Evolutionary conservation across 129 eudicot genomes (phyloP), one percentile per base, ranked within the genome.

Genomic region (Chrysanthemum makinoi): DNA sequence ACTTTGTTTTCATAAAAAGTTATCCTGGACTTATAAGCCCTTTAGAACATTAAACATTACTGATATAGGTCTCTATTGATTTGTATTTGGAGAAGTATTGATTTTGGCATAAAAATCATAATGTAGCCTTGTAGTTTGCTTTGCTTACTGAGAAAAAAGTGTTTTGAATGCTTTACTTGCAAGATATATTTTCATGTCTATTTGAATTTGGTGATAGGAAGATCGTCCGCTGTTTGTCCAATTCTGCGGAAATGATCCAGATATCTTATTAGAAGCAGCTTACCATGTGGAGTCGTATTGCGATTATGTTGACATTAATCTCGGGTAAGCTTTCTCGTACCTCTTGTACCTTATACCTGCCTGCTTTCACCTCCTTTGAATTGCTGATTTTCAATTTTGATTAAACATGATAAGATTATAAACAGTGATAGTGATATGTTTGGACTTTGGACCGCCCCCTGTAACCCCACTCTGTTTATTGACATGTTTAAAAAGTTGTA

Each of bases 201-300:
- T 13, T 30, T 47, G 53, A 20, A n/a, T 68, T 70, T 53, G 70
- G 62, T 80, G 82, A 66, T 93, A 94, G 99, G 99, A 89, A 75
- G 99, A 95, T 66, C 89, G 99, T 30, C 99, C 99, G 24, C 75
- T 95, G 19, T 95, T 95, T 78, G 93, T 95, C 68, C 99, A 95
- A 67, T 95, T 95, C 30, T 88, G 95, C 78, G 99, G 96, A 22
- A 95, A 95, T 78, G 94, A 90, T 81, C 96, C 99, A n/a, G 94
- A 88, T 62, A 72, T 79, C 68, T 82, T 95, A 77, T 80, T 95
- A 69, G 94, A 88, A 70, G 97, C 99, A 51, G 99, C 99, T 50
- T 84, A 80, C 66, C 88, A 67, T 53, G 99, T 95, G 64, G 97
- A 88, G 77, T 83, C 96, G n/a, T 83, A 75, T 69, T 95, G 99